Evolutionary conservation across 306 rosid genomes (phyloP), one percentile per base, ranked within the genome.

Genomic region (Begonia masoniana): DNA sequence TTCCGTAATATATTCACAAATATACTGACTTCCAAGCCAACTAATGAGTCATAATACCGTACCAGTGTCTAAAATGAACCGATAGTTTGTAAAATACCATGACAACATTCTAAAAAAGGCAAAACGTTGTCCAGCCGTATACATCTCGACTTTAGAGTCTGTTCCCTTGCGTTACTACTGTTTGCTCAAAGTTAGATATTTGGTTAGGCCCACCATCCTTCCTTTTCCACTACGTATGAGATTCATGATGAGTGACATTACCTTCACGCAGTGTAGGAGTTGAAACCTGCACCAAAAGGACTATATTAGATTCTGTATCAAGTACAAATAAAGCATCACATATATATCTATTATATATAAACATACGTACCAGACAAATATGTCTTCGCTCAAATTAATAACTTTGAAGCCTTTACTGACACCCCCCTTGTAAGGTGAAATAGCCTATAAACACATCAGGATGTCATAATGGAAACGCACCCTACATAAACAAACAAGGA

Each of bases 391-490:
- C 88, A 89, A 65, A 68, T 89, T 89, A 71, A 89, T 85, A 78
- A 89, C 88, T 74, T 85, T 89, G 43, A 95, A 89, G 41, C 95
- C 97, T 77, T 89, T 89, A 70, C 97, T 85, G 43, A 89, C 75
- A 52, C 97, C 97, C 51, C 97, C 75, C 97, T 80, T 36, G 94
- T 78, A 57, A 89, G 95, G 71, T 89, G 97, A 60, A 89, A 89
- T 63, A 89, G 82, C 74, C 97, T 80, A 73, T 89, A 61, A 89
- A 89, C 68, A 89, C 86, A 70, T 89, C 97, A 0, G 97, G 97
- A 66, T 91, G 97, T n/a, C 97, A 73, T 85, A 91, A 72, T 91
- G 97, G 75, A 91, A 91, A 31, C 97, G 97, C 64, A 91, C 97
- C 78, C 97, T 91, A 51, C 43, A 73, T 7, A 24, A n/a, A n/a